Conservation (phyloP, 192 early-diverging fungal species). For the Oehlia diaphana region DNA sequence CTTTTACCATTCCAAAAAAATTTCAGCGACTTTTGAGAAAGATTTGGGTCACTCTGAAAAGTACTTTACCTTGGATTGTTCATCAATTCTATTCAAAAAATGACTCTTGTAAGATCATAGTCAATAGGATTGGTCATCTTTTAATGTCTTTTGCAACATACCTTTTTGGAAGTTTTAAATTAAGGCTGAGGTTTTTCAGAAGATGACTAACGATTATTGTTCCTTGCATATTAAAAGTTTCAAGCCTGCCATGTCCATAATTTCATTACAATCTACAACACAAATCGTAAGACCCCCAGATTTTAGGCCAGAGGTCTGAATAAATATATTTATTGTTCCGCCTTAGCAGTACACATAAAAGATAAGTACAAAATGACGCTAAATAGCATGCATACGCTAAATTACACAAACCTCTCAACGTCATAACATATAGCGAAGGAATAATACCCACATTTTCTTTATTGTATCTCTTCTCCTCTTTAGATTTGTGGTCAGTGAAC, state of each 20-base stretch:
- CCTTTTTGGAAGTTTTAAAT: slow-evolving; percentile 8
- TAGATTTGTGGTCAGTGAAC: no score
- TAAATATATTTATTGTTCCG: no score
- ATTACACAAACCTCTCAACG: neutral
- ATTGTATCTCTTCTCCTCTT: no score
- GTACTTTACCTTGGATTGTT: neutral
- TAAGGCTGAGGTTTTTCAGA: neutral
- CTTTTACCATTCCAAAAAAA: no score
- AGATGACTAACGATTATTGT: neutral
- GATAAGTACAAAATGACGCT: neutral
- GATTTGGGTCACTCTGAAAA: no score
- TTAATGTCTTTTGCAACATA: slow-evolving; percentile 10
- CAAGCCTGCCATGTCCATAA: neutral
- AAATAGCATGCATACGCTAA: neutral
- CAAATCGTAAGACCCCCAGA: neutral
- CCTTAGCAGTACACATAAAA: no score
- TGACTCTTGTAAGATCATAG: slow-evolving; percentile 7
- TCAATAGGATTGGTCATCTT: neutral
- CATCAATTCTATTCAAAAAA: slow-evolving; percentile 11
- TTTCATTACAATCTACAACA: neutral
- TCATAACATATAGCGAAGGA: neutral
- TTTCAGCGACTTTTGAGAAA: no score
- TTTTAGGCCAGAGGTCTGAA: neutral
- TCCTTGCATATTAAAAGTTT: neutral
- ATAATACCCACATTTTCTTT: no score